Base-by-base conservation (phyloP, 1,139 yeast species). In the Pichia kudriavzevii region DNA sequence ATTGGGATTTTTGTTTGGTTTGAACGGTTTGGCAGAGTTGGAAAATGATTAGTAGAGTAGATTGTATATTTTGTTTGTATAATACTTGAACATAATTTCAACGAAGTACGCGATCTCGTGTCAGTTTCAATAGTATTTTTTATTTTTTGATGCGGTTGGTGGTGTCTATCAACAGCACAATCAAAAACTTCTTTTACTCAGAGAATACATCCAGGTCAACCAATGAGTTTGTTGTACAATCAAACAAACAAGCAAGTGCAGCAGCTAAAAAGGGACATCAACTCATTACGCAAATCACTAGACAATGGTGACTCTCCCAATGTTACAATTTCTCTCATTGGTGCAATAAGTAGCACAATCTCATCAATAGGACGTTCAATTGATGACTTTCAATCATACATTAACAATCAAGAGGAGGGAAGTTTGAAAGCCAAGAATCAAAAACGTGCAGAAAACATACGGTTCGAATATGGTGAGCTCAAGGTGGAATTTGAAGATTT, bases 231-330 rank as follows among this genome's bases (percentile, higher is more conserved):
- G 20, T 64, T 87, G 35, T 85, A 81, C 60, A 88, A 84, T 60
- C 94, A 84, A 58, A 95, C 95, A 8, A 68, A 82, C 41, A 85
- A 84, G 57, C 95, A 87, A 59, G 75, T 87, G 26, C 84, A 76
- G 50, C 67, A 78, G 26, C 61, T 88, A 37, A 72, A 76, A 42
- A 72, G 72, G 44, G 95, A 87, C 49, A 59, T 88, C 34, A 66
- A 72, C 14, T 60, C 66, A 39, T 79, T 88, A 47, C 91, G 84
- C 45, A 64, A 67, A 40, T 74, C 79, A 43, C 69, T 84, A 10
- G 67, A 75, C 10, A 25, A 33, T 20, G 21, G 26, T 6, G 15
- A 13, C n/a, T 15, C 21, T 4, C 19, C 68, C 75, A 6, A 72
- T 91, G 18, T 8, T 1, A 93, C 94, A 10, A 63, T 81, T 38